Conservation (phyloP, 768 basidiomycete species). For the Chlorophyllum brunneum region DNA sequence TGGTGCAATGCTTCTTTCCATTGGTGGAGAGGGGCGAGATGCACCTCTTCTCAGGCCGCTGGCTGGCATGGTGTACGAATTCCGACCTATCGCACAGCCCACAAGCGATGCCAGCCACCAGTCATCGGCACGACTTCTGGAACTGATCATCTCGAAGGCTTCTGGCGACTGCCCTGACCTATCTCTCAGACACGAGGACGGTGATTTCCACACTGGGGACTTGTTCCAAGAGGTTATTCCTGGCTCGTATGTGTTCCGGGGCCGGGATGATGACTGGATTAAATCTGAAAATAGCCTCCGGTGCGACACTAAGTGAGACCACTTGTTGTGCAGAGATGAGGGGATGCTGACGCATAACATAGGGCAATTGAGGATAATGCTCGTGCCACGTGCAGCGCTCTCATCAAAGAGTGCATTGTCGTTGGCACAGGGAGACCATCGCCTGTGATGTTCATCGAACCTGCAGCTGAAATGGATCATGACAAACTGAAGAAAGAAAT, state of each 20-base stretch:
- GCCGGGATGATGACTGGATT: constrained; percentile 83
- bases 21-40: constrained; percentile 45
- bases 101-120: constrained; percentile 42
- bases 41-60: constrained; percentile 51
- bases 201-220: constrained; percentile 79
- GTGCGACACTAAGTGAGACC: constrained; percentile 57
- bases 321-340: neutral
- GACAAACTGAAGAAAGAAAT: constrained; percentile 65
- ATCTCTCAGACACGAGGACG: constrained; percentile 55
- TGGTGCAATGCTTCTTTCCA: constrained; percentile 64
- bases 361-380: constrained; percentile 74
- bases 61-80: constrained; percentile 61
- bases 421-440: constrained; percentile 75
- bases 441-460: constrained; percentile 73
- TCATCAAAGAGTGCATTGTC: constrained; percentile 72
- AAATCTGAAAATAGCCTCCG: constrained; percentile 75
- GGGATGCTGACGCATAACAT: neutral
- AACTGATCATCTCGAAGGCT: constrained; percentile 63
- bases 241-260: constrained; percentile 61
- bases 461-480: constrained; percentile 46
- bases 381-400: constrained; percentile 54
- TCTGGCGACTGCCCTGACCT: constrained; percentile 67
- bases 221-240: constrained; percentile 63
- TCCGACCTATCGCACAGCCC: constrained; percentile 47
- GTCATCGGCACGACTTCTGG: constrained; percentile 52